phyloP scores from a whole-genome alignment of 2,329 filamentous ascomycete species.

The Sordariomycetes sp. region DNA sequence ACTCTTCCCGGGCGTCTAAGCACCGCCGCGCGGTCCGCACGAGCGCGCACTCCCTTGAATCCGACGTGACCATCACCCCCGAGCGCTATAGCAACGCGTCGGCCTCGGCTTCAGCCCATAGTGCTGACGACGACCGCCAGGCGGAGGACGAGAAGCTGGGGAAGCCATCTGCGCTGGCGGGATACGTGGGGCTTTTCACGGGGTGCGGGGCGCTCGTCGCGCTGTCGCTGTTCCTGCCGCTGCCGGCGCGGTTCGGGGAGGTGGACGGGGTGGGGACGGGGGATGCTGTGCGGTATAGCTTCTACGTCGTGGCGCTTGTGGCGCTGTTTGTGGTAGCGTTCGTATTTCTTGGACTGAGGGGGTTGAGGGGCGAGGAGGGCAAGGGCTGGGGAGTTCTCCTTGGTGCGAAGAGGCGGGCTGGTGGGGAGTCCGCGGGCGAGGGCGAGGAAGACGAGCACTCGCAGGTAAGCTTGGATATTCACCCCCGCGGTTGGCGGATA shows the following conservation, averaged over 20 bases:
- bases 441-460: conserved; percentile 9
- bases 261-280: conserved; percentile 61
- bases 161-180: conserved; percentile 59
- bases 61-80: conserved; percentile 66
- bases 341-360: conserved; percentile 68
- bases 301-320: conserved; percentile 72
- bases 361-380: conserved; percentile 59
- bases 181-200: conserved; percentile 84
- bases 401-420: conserved; percentile 21
- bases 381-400: conserved; percentile 60
- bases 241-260: conserved; percentile 69
- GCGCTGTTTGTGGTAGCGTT: conserved; percentile 62
- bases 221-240: conserved; percentile 69
- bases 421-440: conserved; percentile 9
- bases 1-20: conserved; percentile 19
- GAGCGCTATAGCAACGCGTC: conserved; percentile 36
- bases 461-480: conserved; percentile 13
- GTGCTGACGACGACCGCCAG: neutral
- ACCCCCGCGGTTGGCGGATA: neutral
- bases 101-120: conserved; percentile 12
- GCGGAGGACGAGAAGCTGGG: conserved; percentile 17
- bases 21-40: conserved; percentile 33
- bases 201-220: conserved; percentile 86
- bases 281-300: conserved; percentile 70
- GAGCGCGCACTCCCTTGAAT: conserved; percentile 57